Conservation (phyloP, 352 stramenopile genomes). For the Globisporangium camurandrum region DNA sequence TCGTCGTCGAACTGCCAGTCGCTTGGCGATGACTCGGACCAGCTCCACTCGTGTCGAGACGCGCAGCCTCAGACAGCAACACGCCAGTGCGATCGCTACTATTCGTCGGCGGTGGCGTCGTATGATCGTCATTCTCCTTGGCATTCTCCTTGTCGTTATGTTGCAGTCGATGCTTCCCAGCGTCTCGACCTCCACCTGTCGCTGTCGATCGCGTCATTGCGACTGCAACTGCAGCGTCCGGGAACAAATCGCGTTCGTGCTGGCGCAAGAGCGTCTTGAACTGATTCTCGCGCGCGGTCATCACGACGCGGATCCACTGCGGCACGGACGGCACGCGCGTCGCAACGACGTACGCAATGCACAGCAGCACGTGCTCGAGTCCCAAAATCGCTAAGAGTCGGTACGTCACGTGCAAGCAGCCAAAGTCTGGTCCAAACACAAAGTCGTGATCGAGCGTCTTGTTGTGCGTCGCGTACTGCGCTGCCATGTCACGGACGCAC, state of each 20-base stretch:
- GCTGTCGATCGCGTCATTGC: background rate
- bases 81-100: background rate
- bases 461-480: constrained; percentile 48
- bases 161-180: too few relatives aligned
- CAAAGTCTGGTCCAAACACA: constrained; percentile 54
- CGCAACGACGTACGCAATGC: constrained; percentile 47
- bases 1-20: too few relatives aligned
- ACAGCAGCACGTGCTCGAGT: constrained; percentile 48
- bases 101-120: background rate
- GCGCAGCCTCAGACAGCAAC: constrained; percentile 21
- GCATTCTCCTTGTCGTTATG: too few relatives aligned
- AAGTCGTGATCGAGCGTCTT: constrained; percentile 70
- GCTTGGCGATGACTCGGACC: too few relatives aligned
- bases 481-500: constrained; percentile 44
- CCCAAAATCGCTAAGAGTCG: constrained; percentile 49
- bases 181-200: too few relatives aligned
- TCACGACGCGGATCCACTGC: constrained; percentile 40
- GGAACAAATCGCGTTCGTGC: constrained; percentile 45
- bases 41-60: constrained; percentile 12
- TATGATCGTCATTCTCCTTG: too few relatives aligned
- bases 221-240: background rate
- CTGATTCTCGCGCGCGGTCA: constrained; percentile 48
- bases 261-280: constrained; percentile 52
- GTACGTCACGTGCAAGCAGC: constrained; percentile 51
- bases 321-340: constrained; percentile 41